These are phyloP conservation scores for Peronospora farinosa DNA, from an alignment of 352 stramenopile genomes.

Conservation along the genomic window DNA sequence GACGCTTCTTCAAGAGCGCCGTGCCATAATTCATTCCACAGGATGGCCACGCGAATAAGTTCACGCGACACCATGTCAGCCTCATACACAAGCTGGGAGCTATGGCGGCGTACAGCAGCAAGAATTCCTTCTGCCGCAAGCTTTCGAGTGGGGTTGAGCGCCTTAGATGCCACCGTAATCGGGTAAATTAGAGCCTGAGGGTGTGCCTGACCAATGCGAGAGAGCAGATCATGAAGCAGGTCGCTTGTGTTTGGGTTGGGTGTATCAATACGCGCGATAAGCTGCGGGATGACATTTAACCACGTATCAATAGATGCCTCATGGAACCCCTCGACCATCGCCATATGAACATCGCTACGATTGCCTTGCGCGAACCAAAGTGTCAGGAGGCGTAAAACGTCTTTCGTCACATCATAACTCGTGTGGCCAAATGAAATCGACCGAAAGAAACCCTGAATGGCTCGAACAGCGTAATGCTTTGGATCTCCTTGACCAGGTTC, in stretches of 20 bases:
- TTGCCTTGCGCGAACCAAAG: slow-evolving; percentile 98
- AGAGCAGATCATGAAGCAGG: slow-evolving; percentile 82
- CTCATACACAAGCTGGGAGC: slow-evolving; percentile 95
- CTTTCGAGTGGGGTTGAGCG: slow-evolving; percentile 86
- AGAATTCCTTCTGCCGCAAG: slow-evolving; percentile 93
- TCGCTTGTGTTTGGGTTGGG: slow-evolving; percentile 75
- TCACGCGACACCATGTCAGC: slow-evolving; percentile 93
- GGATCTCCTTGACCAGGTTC: slow-evolving; percentile 43
- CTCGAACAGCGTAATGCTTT: slow-evolving; percentile 84
- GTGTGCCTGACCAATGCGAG: slow-evolving; percentile 91
- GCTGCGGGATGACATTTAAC: slow-evolving; percentile 97
- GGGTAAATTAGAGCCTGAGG: slow-evolving; percentile 99
- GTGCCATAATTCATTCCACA: slow-evolving; percentile 99
- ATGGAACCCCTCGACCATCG: slow-evolving; percentile 84
- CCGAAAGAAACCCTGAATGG: slow-evolving; percentile 96
- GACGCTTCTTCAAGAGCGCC: slow-evolving; percentile 96
- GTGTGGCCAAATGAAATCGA: slow-evolving; percentile 95
- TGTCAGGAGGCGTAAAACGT: slow-evolving; percentile 97
- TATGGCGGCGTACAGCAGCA: slow-evolving; percentile 91
- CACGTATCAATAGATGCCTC: slow-evolving; percentile 96
- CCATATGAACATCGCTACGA: slow-evolving; percentile 79
- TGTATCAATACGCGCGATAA: slow-evolving; percentile 91
- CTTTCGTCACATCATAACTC: slow-evolving; percentile 90
- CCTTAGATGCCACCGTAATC: slow-evolving; percentile 96
- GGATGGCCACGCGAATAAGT: slow-evolving; percentile 98